A percentile compares a stretch with the other conserved stretches of the same genome.
These are phyloP conservation scores for Fragilariopsis cylindrus DNA, from an alignment of 108 stramenopile species.

Conservation along the genomic window DNA sequence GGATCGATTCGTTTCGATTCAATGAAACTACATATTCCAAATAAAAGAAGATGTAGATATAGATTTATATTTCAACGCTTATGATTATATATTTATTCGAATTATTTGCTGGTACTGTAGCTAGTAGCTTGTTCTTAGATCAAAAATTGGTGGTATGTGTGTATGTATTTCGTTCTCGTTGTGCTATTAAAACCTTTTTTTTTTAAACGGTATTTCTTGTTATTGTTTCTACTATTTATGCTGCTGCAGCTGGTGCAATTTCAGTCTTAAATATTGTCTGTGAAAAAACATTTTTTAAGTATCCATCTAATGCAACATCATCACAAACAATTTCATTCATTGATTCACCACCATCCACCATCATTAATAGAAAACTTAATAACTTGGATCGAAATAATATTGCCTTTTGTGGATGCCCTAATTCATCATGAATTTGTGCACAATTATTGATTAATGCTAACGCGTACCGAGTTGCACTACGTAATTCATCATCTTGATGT, in stretches of 20 bases:
- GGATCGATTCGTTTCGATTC: no score
- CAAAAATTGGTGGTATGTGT: no score
- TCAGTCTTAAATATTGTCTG: not conserved
- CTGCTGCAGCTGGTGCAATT: not conserved
- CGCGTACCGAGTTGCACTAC: not conserved
- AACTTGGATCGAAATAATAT: not conserved
- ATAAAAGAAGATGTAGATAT: no score
- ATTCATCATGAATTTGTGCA: slow-evolving; percentile 13
- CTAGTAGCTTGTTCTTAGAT: no score
- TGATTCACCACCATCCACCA: slow-evolving; percentile 18
- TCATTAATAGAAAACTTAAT: slow-evolving; percentile 7
- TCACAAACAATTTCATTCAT: not conserved
- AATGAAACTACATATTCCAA: no score
- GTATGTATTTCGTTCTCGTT: no score
- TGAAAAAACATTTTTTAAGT: not conserved
- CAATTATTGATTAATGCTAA: slow-evolving; percentile 26
- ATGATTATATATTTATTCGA: no score
- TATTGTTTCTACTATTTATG: not conserved
- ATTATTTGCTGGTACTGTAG: no score
- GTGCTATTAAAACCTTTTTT: no score
- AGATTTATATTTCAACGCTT: no score
- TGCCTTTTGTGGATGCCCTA: not conserved
- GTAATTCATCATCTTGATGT: slow-evolving; percentile 4
- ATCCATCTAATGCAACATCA: not conserved
- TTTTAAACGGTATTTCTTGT: no score